These are phyloP conservation scores for Gonapodya prolifera DNA, from an alignment of 192 early-diverging fungal species.

Conservation along the genomic window DNA sequence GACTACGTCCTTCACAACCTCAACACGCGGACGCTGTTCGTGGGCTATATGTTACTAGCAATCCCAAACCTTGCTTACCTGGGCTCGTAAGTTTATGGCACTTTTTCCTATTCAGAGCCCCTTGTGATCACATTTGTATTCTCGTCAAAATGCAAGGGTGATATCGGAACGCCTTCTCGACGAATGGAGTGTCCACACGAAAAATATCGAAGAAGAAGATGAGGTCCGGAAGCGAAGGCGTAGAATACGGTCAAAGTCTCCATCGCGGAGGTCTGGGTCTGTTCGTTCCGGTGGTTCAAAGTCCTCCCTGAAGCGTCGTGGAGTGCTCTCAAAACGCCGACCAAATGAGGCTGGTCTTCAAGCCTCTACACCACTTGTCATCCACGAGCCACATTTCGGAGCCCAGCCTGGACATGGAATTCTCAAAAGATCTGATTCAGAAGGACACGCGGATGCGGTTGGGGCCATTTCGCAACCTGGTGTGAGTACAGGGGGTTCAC, in stretches of 20 bases:
- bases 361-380: background rate
- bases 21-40: background rate
- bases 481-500: background rate
- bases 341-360: background rate
- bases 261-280: background rate
- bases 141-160: background rate
- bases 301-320: background rate
- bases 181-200: background rate
- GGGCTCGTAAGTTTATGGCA: background rate
- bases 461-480: background rate
- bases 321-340: background rate
- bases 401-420: background rate
- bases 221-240: background rate
- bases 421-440: background rate
- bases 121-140: background rate
- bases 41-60: background rate
- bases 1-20: background rate
- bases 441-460: background rate
- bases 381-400: background rate
- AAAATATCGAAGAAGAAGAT: background rate
- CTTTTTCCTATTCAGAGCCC: background rate
- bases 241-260: background rate
- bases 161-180: background rate
- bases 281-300: background rate
- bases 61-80: background rate